Evolutionary conservation across 148 eudicot genomes (phyloP).

Genomic region (Pharnaceum exiguum): DNA sequence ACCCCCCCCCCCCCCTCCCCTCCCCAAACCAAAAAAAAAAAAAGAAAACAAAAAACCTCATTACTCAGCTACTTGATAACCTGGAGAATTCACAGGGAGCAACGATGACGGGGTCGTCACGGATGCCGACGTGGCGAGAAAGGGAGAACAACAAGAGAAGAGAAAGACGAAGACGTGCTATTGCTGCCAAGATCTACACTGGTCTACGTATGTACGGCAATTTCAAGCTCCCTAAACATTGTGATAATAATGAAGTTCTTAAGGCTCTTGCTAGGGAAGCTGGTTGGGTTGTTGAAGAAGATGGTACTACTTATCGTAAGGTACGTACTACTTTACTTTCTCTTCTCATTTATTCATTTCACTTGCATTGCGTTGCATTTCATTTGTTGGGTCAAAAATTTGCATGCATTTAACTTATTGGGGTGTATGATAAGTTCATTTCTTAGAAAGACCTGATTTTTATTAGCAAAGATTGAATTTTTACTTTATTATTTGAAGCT

Average conservation of each 20-base stretch:
- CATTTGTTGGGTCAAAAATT: background rate
- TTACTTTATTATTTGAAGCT: too few species aligned
- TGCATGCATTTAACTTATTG: too few species aligned
- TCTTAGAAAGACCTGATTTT: too few species aligned
- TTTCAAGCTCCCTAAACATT: conserved; percentile 83
- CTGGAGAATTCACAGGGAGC: background rate
- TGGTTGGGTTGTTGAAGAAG: conserved; percentile 92
- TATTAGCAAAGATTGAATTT: too few species aligned
- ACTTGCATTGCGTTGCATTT: background rate
- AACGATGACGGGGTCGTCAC: conserved; percentile 61
- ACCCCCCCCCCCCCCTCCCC: background rate
- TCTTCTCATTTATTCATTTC: background rate
- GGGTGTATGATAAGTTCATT: too few species aligned
- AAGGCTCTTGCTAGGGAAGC: conserved; percentile 89
- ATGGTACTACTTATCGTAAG: conserved; percentile 86
- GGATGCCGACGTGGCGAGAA: conserved; percentile 95
- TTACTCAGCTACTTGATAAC: background rate
- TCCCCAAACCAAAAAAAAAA: background rate
- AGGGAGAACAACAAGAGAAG: conserved; percentile 90
- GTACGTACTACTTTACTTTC: conserved; percentile 14
- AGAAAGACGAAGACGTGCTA: conserved; percentile 83
- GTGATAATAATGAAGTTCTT: conserved; percentile 89
- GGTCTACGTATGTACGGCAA: conserved; percentile 81
- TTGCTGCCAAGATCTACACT: conserved; percentile 88
- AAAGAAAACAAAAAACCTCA: background rate